phyloP scores from a whole-genome alignment of 208 protist genomes.

The Porcisia hertigi region DNA sequence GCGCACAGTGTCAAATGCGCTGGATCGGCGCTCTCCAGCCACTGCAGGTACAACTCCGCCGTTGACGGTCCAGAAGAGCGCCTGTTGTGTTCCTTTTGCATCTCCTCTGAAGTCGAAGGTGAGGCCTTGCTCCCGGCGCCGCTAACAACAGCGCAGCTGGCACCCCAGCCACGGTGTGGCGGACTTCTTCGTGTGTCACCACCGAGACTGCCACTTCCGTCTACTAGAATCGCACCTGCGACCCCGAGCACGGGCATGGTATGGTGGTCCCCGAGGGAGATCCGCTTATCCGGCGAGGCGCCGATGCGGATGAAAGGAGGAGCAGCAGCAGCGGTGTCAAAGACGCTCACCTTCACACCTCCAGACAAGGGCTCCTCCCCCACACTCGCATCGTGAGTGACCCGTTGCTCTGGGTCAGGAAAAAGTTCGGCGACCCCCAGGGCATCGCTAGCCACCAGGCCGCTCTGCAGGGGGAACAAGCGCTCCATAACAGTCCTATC shows the following conservation, averaged over 20 bases:
- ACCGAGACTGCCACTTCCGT: conserved; percentile 6
- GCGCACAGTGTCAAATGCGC: background rate
- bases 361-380: background rate
- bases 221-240: background rate
- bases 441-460: conserved; percentile 13
- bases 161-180: background rate
- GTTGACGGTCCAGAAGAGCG: conserved; percentile 7
- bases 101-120: conserved; percentile 5
- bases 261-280: background rate
- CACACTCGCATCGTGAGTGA: background rate
- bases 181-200: background rate
- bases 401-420: conserved; percentile 1
- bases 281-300: background rate
- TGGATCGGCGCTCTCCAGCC: conserved; percentile 6
- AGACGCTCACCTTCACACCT: background rate
- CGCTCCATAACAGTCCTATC: conserved; percentile 26
- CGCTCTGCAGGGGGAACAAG: conserved; percentile 25
- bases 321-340: background rate
- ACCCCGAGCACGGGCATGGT: background rate
- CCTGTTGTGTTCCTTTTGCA: conserved; percentile 3
- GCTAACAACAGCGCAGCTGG: background rate
- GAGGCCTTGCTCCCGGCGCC: background rate
- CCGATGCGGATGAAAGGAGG: background rate
- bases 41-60: conserved; percentile 25
- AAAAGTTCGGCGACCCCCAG: conserved; percentile 13